Base-by-base conservation (phyloP, 257 asterid genomes). In the Primulina eburnea region DNA sequence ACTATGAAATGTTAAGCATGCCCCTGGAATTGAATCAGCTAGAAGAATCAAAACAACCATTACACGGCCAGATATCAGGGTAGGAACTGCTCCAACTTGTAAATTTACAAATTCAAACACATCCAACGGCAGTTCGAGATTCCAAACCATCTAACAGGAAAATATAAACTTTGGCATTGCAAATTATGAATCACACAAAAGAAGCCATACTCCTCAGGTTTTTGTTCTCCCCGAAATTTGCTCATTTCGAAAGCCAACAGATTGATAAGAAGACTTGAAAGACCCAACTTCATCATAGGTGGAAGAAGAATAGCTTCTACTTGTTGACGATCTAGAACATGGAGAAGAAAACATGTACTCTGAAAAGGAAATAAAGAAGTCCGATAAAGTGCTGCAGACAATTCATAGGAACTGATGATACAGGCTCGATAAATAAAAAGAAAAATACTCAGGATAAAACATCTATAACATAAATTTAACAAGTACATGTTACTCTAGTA, bases 261-360 rank as follows among this genome's bases (percentile, higher is more conserved):
- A 74, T 84, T 88, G 82, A 91, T 70, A 71, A 91, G 78, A 73
- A 85, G 80, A 52, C 74, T 75, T 33, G 92, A 85, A 75, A 94
- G 89, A 68, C 82, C 89, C 82, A 88, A 73, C 55, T 77, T 84
- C 80, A 88, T 70, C 81, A 89, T 65, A 57, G 85, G 82, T 60
- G 93, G 93, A 77, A 87, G 80, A 76, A 91, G 90, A 70, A 86
- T 76, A 60, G 78, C 62, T 32, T 80, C 71, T 68, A 85, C 85
- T 70, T 80, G 86, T 68, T 72, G 83, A 82, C 90, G 81, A 81
- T 84, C 89, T 67, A 88, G 73, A 66, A 85, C 69, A 72, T 92
- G 92, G 82, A 87, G 78, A 73, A 93, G 79, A 43, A 92, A 79
- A 72, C 90, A 93, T 72, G 89, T 84, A 86, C 85, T 80, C 99